These are phyloP conservation scores for Fusarium nurragi DNA, from an alignment of 2,329 filamentous ascomycete genomes.

Conservation along the genomic window DNA sequence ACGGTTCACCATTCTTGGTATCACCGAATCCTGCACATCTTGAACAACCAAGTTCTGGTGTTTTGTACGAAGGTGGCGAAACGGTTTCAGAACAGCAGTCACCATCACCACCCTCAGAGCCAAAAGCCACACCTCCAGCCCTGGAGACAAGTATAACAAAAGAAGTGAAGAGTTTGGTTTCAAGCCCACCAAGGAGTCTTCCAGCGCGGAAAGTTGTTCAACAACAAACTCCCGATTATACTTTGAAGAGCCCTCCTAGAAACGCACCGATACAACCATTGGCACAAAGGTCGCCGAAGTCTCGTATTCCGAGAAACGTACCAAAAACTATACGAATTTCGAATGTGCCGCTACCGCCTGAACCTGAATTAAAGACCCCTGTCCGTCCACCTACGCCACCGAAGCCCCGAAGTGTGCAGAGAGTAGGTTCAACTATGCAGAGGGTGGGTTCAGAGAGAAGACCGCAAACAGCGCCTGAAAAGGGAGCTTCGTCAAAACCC, in stretches of 20 bases:
- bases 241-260: neutral
- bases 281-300: slow-evolving; percentile 15
- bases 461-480: slow-evolving; percentile 16
- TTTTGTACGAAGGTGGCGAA: slow-evolving; percentile 9
- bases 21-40: slow-evolving; percentile 13
- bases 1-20: slow-evolving; percentile 11
- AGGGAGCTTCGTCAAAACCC: neutral
- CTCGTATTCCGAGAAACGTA: slow-evolving; percentile 12
- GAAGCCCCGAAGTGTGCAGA: slow-evolving; percentile 16
- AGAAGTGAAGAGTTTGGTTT: neutral
- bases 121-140: neutral
- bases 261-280: neutral
- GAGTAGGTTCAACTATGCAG: neutral
- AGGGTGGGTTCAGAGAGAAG: slow-evolving; percentile 4
- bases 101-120: neutral
- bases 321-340: slow-evolving; percentile 9
- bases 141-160: neutral
- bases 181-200: neutral
- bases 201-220: slow-evolving; percentile 8
- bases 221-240: neutral
- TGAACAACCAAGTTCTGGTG: slow-evolving; percentile 19
- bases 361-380: slow-evolving; percentile 15
- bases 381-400: slow-evolving; percentile 32
- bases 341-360: slow-evolving; percentile 26
- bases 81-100: slow-evolving; percentile 1